A percentile compares a stretch with the other conserved stretches of the same genome.
Conservation (phyloP, 2,329 filamentous ascomycete species). For the Cercospora janseana region DNA sequence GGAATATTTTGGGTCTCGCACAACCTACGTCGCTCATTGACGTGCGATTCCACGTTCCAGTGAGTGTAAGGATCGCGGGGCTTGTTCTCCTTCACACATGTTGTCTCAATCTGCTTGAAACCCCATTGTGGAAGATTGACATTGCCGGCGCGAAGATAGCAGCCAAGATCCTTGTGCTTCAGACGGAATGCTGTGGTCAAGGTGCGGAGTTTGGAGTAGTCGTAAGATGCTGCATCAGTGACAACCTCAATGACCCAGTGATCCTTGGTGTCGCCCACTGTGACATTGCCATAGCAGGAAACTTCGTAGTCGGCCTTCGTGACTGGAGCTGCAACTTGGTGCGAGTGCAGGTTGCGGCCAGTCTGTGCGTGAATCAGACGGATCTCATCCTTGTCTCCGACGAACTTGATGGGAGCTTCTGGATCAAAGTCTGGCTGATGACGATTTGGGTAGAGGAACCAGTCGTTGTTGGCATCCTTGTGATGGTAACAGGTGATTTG, state of each 20-base stretch:
- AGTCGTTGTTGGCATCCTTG: constrained; percentile 99
- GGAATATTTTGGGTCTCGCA: neutral
- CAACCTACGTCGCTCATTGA: constrained; percentile 83
- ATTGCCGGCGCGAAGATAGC: constrained; percentile 92
- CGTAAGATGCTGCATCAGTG: constrained; percentile 80
- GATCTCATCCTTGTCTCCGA: constrained; percentile 73
- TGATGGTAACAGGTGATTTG: constrained; percentile 99
- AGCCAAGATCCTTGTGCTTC: constrained; percentile 76
- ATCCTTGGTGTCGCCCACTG: constrained; percentile 94
- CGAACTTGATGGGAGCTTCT: constrained; percentile 67
- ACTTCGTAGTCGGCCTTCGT: constrained; percentile 90
- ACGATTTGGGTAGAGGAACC: constrained; percentile 97
- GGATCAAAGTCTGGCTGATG: constrained; percentile 68
- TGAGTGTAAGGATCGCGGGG: constrained; percentile 92
- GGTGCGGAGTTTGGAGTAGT: constrained; percentile 81
- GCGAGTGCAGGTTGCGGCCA: constrained; percentile 94
- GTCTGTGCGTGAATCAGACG: constrained; percentile 93
- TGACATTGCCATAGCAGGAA: constrained; percentile 92
- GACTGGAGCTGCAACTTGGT: constrained; percentile 82
- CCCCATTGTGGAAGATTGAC: constrained; percentile 98
- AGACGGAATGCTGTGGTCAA: constrained; percentile 91
- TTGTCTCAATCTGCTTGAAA: constrained; percentile 99
- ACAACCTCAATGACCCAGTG: constrained; percentile 95
- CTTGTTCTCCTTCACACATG: constrained; percentile 89
- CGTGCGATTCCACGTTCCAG: constrained; percentile 97